Base-by-base conservation (phyloP, 2,329 filamentous ascomycete genomes). In the Pseudohalonectria lignicola region DNA sequence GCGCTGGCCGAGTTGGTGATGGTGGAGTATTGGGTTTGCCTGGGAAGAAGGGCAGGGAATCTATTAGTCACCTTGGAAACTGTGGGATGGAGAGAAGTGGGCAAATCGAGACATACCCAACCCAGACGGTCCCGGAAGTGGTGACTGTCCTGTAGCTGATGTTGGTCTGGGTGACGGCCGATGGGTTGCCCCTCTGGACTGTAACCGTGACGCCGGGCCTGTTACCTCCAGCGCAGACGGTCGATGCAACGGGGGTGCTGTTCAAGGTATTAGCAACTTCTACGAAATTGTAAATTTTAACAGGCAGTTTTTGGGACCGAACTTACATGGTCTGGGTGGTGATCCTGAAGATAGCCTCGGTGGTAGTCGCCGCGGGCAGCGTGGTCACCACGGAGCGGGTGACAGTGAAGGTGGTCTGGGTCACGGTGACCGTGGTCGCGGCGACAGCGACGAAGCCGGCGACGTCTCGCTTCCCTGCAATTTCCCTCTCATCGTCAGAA, bases 371-470 rank as follows among this genome's bases (percentile, higher is more conserved):
- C 1, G 50, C 49, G 2, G 55, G 53, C 5, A 56, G 40, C 1
- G 55, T 55, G 3, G 59, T 62, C 15, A 55, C 42, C 6, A 47
- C 45, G 0, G 57, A 61, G 43, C 54, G 53, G 3, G 57, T 62
- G 21, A 61, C 51, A 3, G 53, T 56, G 29, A 41, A 51, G 6
- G 53, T 60, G 1, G 58, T 61, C 40, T 61, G 53, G 4, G 58
- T 62, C 36, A 54, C 47, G 0, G 59, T 62, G 16, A 59, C 51
- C 1, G 57, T 62, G 9, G 53, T 53, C 8, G 55, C 52, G 26
- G 53, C 50, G 33, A 57, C 45, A 9, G 49, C 48, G 6, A 45
- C 49, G 43, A 46, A 35, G 36, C 42, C 37, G 6, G 42, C 38
- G 12, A 46, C 36, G 17, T 47, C 46, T 34, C 45, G 45, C 42